These are phyloP conservation scores for Mycotypha africana DNA, from an alignment of 371 early-diverging fungal genomes.

Conservation along the genomic window DNA sequence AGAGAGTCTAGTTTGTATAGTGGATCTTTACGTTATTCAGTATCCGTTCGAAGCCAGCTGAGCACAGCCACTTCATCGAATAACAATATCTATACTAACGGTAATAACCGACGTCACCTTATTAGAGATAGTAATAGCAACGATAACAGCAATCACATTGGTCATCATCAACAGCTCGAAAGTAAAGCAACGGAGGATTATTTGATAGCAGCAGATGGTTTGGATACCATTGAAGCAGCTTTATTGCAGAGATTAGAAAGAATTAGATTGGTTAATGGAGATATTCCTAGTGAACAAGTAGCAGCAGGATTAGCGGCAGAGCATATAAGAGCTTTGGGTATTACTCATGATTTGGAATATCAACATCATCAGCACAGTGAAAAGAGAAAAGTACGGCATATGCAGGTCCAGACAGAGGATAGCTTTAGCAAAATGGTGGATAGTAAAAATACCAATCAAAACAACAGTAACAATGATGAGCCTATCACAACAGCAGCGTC, in stretches of 20 bases:
- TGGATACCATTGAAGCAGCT: slow-evolving; percentile 29
- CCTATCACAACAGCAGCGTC: not conserved
- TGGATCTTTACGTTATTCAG: slow-evolving; percentile 29
- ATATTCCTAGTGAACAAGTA: slow-evolving; percentile 33
- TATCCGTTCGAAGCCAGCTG: slow-evolving; percentile 20
- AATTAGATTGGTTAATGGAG: slow-evolving; percentile 13
- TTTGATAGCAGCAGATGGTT: slow-evolving; percentile 4
- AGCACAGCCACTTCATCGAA: too few relatives aligned
- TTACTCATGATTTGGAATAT: slow-evolving; percentile 22
- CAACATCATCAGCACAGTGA: slow-evolving; percentile 1
- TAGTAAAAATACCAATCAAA: not conserved
- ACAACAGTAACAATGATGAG: slow-evolving; percentile 1
- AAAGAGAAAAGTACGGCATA: slow-evolving; percentile 26
- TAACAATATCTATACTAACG: too few relatives aligned
- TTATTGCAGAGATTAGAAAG: slow-evolving; percentile 29
- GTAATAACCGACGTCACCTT: not conserved
- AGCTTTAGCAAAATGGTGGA: too few relatives aligned
- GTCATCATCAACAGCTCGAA: slow-evolving; percentile 1
- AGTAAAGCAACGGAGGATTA: slow-evolving; percentile 6
- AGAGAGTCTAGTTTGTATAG: slow-evolving; percentile 37
- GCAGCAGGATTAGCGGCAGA: slow-evolving; percentile 28
- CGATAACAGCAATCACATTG: too few relatives aligned
- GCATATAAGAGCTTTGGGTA: slow-evolving; percentile 34
- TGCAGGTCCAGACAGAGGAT: slow-evolving; percentile 35
- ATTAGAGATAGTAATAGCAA: not conserved